A percentile compares a stretch with the other conserved stretches of the same genome.
These are phyloP conservation scores for Talaromyces nanjingensis DNA, from an alignment of 495 filamentous ascomycete species.

Conservation along the genomic window DNA sequence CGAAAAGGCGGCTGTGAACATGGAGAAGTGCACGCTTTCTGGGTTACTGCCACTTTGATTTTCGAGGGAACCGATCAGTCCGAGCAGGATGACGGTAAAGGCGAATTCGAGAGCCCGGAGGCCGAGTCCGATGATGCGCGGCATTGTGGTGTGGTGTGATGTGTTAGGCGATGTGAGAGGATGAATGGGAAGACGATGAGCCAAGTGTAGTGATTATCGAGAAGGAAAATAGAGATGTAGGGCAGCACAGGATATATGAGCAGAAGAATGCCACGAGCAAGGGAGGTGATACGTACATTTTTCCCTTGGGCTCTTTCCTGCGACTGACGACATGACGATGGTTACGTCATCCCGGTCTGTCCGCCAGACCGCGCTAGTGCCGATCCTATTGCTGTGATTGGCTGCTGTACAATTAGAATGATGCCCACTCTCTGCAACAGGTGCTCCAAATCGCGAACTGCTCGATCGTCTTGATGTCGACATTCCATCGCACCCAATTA, in stretches of 20 bases:
- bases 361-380: not conserved
- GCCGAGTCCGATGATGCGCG: not conserved
- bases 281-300: not conserved
- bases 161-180: not conserved
- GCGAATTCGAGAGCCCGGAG: conserved; percentile 43
- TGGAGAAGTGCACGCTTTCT: conserved; percentile 51
- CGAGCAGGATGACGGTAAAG: conserved; percentile 59
- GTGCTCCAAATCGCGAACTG: not conserved
- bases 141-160: not conserved
- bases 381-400: not conserved
- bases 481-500: not conserved
- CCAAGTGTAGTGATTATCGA: not conserved
- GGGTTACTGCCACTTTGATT: conserved; percentile 49
- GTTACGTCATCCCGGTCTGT: conserved; percentile 7
- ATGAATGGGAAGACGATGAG: not conserved
- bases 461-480: not conserved
- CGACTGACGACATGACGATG: not conserved
- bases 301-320: not conserved
- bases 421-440: not conserved
- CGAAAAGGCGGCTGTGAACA: conserved; percentile 59
- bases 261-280: not conserved
- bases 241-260: not conserved
- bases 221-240: not conserved
- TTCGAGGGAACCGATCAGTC: conserved; percentile 65
- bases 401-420: not conserved